Evolutionary conservation across 139 green algal genomes (phyloP), one percentile per base, ranked within the genome.

Genomic region (Tetradesmus lagerheimii): DNA sequence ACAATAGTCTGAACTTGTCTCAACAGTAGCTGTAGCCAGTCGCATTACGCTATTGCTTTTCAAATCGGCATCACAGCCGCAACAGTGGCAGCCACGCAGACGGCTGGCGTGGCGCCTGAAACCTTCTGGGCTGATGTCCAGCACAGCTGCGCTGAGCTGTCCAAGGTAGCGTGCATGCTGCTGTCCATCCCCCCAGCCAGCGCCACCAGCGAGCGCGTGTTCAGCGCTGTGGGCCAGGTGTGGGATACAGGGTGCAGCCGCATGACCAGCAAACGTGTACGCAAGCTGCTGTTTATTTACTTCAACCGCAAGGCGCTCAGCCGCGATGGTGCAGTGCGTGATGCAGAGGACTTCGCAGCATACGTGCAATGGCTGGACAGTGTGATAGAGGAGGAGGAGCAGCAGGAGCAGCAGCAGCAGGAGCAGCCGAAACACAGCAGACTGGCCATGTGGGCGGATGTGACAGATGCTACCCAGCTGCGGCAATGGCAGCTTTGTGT

Each of bases 221-320:
- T 41, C 71, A 80, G 71, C 41, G 71, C 71, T 80, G 71, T 80
- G 71, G 71, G 25, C 31, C 71, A 15, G 4, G 53, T 66, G 53
- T 66, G 16, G 53, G 53, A 23, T 66, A 27, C 53, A 66, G 14
- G 53, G 53, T 25, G 75, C 75, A 81, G 75, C 34, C 14, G 37
- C 18, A 43, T 81, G 34, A 12, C 37, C 2, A 43, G 31, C 34
- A 9, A 34, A 35, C 75, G 75, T 81, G 75, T 81, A 35, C 75
- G 75, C 75, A 81, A 81, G 75, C 37, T 81, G 75, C 37, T 81
- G 35, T 81, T 45, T 35, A 81, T 81, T 11, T 81, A 81, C 75
- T 81, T 81, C 31, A 81, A 81, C 75, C 9, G 35, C 35, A 81
- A 81, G 75, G 75, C 75, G 23, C 75, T 81, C 3, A 43, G 2